phyloP scores from a whole-genome alignment of 208 protist genomes.

The Blechomonas ayalai region DNA sequence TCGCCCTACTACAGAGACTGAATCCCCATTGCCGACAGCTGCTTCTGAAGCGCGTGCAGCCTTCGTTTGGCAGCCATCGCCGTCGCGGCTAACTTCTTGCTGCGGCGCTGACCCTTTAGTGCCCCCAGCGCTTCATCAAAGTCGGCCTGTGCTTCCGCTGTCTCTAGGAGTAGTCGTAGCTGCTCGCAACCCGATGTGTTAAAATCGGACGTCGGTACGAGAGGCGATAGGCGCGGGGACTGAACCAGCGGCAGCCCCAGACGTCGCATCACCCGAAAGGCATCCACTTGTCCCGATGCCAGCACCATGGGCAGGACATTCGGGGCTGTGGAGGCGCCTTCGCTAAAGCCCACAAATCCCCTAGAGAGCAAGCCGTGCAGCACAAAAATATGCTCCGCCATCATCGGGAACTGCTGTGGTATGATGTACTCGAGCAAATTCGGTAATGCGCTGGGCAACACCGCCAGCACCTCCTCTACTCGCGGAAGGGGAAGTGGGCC shows the following conservation, averaged over 20 bases:
- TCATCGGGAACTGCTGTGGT: conserved; percentile 10
- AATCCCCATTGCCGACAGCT: too few relatives aligned
- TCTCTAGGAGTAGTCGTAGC: conserved; percentile 6
- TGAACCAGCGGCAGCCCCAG: neutral
- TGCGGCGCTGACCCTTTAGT: neutral
- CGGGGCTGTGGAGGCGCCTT: conserved; percentile 1
- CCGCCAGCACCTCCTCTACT: conserved; percentile 6
- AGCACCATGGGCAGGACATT: conserved; percentile 23
- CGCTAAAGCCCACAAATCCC: conserved; percentile 8
- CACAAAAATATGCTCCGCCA: conserved; percentile 17
- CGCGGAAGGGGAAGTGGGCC: conserved; percentile 6
- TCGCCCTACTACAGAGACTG: too few relatives aligned
- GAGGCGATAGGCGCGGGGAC: conserved; percentile 3
- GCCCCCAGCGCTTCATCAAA: conserved; percentile 4
- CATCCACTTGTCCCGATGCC: conserved; percentile 2
- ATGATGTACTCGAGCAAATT: conserved; percentile 13
- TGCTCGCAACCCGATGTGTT: neutral
- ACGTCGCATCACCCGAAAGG: conserved; percentile 3
- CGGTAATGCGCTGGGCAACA: conserved; percentile 7
- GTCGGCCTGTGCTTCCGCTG: conserved; percentile 2
- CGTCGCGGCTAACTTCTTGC: neutral
- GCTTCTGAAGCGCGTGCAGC: too few relatives aligned
- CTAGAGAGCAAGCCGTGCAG: conserved; percentile 23
- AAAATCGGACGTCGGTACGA: neutral
- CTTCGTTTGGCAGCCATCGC: neutral